phyloP scores from a whole-genome alignment of 768 basidiomycete genomes.

The Auricularia cornea region DNA sequence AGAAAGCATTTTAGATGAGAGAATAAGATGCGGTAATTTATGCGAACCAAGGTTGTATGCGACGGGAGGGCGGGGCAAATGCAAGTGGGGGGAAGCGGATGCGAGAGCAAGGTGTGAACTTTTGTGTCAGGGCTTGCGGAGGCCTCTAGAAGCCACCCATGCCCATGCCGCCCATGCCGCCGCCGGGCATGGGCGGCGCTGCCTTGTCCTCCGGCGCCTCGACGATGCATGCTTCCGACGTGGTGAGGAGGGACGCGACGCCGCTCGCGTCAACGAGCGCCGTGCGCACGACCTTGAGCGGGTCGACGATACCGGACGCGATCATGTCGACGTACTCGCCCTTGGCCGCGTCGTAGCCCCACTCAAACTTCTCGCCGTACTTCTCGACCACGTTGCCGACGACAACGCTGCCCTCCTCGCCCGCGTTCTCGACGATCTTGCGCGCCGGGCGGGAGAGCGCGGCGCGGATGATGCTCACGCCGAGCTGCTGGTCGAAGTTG shows the following conservation, averaged over 20 bases:
- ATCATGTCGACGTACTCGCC: conserved; percentile 96
- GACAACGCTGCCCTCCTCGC: conserved; percentile 89
- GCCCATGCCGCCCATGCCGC: conserved; percentile 44
- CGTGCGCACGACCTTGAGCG: conserved; percentile 90
- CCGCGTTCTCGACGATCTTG: conserved; percentile 88
- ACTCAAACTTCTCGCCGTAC: conserved; percentile 76
- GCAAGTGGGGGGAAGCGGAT: no score
- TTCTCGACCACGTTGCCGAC: conserved; percentile 73
- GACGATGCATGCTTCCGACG: conserved; percentile 86
- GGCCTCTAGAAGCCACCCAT: conserved; percentile 31
- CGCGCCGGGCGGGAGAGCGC: conserved; percentile 78
- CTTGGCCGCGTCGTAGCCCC: conserved; percentile 87
- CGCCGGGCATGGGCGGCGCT: conserved; percentile 39
- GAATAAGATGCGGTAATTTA: no score
- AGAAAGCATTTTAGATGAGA: no score
- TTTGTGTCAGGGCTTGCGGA: not conserved
- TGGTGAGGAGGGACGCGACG: conserved; percentile 89
- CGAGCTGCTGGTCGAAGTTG: conserved; percentile 98
- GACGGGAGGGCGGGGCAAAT: no score
- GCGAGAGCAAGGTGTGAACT: no score
- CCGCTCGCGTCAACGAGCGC: conserved; percentile 88
- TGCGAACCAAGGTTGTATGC: no score
- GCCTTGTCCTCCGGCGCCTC: conserved; percentile 76
- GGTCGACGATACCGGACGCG: conserved; percentile 88
- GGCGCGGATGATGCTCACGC: conserved; percentile 84